Evolutionary conservation across 2,329 filamentous ascomycete genomes (phyloP).

Genomic region (Clonostachys rosea): DNA sequence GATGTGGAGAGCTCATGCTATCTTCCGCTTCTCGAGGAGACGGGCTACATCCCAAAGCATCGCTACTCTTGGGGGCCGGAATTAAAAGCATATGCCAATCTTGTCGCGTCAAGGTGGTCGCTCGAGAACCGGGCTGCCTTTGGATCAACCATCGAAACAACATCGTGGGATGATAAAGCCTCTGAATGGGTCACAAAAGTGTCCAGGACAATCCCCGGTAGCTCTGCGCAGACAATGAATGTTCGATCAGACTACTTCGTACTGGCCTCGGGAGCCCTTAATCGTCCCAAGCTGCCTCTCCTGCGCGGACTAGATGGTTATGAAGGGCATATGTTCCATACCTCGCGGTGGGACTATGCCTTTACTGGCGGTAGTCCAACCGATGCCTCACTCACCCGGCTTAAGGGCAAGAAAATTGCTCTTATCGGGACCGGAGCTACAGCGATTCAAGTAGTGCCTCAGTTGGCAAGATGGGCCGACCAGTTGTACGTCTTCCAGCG

Average conservation of each 20-base stretch:
- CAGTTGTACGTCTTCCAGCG: conserved; percentile 53
- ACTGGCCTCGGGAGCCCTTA: conserved; percentile 29
- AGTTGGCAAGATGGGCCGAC: conserved; percentile 38
- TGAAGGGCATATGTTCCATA: conserved; percentile 36
- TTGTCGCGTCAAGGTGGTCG: conserved; percentile 32
- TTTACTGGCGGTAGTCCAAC: conserved; percentile 32
- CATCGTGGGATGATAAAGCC: conserved; percentile 40
- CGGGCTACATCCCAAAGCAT: conserved; percentile 49
- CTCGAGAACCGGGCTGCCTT: conserved; percentile 32
- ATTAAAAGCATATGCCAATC: conserved; percentile 31
- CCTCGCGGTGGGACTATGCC: conserved; percentile 38
- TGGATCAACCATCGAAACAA: conserved; percentile 28
- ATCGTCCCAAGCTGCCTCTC: conserved; percentile 33
- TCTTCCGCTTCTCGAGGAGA: conserved; percentile 56
- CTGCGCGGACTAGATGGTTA: conserved; percentile 33
- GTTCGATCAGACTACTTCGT: conserved; percentile 32
- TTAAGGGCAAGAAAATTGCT: conserved; percentile 40
- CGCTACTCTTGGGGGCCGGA: conserved; percentile 38
- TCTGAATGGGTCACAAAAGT: conserved; percentile 17
- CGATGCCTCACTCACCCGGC: conserved; percentile 31
- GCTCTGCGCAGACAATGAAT: no score
- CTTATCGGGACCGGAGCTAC: conserved; percentile 47
- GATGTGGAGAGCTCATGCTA: conserved; percentile 59
- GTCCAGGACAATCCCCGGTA: conserved; percentile 5
- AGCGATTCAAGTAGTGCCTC: conserved; percentile 36